Evolutionary conservation across 257 asterid species (phyloP), one percentile per base, ranked within the genome.

Genomic region (Rhazya stricta): DNA sequence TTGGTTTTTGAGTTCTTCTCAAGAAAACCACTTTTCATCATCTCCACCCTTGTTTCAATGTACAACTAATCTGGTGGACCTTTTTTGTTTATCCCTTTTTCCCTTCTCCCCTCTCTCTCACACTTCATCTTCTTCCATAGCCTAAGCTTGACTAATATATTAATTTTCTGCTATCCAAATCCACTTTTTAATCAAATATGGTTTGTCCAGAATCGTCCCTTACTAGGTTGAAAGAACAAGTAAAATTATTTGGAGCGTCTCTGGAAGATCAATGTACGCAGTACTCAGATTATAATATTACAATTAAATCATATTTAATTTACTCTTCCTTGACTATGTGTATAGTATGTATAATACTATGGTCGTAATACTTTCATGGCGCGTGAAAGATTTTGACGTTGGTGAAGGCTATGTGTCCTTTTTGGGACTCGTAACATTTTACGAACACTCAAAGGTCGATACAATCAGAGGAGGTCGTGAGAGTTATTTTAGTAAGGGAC

Each of bases 11-110:
- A 15, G 58, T 68, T 68, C 71, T 21, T 54, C 65, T 53, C 54
- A 66, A 29, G 51, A 53, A 71, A 72, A 78, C 77, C 77, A 51
- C 77, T 72, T 29, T 5, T 58, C 63, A 43, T 39, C 46, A 12
- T 13, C 43, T 23, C 70, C 67, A n/a, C 63, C 48, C 72, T 71
- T n/a, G 69, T 51, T 68, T 69, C 48, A 16, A 50, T 50, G 19
- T 51, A 21, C 23, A 36, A 58, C 36, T 6, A 57, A 67, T 45
- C 32, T 30, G 66, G 68, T 25, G 67, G 79, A 51, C 68, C 76
- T 51, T 45, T 72, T 50, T 43, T 63, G n/a, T 48, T 71, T 46
- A n/a, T 23, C 9, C 57, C 0, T 42, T 68, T 23, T 2, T 58
- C 27, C 0, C 6, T 32, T 32, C n/a, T 63, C 16, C 19, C 2